phyloP scores from a whole-genome alignment of 768 basidiomycete species.

The Podaxis mareebaensis region DNA sequence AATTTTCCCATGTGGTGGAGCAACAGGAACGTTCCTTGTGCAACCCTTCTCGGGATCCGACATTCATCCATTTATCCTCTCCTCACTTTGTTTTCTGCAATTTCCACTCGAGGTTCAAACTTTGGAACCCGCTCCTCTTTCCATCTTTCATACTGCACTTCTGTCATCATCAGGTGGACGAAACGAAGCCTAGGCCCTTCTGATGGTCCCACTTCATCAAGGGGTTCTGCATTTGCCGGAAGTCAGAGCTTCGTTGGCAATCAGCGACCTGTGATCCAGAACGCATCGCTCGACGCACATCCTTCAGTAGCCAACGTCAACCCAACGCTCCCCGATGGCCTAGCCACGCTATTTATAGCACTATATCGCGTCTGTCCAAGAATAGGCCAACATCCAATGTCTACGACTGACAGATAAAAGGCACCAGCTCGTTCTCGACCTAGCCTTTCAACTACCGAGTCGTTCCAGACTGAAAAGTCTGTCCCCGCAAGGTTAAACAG shows the following conservation, averaged over 20 bases:
- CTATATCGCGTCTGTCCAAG: not conserved
- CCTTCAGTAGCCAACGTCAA: no score
- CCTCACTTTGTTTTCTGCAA: not conserved
- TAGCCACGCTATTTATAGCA: not conserved
- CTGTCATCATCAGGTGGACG: no score
- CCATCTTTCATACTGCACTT: no score
- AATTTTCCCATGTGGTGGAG: slow-evolving; percentile 3
- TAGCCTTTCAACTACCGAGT: not conserved
- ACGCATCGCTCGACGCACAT: no score
- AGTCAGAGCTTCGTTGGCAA: not conserved
- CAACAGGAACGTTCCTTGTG: not conserved
- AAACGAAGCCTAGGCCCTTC: not conserved
- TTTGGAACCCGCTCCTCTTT: no score
- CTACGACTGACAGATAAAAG: not conserved
- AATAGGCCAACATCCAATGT: not conserved
- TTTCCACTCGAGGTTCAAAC: not conserved
- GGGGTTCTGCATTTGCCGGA: not conserved
- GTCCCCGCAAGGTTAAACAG: not conserved
- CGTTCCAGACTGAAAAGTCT: not conserved
- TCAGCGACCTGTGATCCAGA: not conserved
- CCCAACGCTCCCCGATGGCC: not conserved
- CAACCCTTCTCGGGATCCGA: not conserved
- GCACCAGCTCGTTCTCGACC: not conserved
- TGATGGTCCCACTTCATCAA: not conserved
- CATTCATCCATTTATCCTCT: not conserved